These are phyloP conservation scores for Euphrasia arctica DNA, from an alignment of 305 asterid genomes.

Conservation along the genomic window DNA sequence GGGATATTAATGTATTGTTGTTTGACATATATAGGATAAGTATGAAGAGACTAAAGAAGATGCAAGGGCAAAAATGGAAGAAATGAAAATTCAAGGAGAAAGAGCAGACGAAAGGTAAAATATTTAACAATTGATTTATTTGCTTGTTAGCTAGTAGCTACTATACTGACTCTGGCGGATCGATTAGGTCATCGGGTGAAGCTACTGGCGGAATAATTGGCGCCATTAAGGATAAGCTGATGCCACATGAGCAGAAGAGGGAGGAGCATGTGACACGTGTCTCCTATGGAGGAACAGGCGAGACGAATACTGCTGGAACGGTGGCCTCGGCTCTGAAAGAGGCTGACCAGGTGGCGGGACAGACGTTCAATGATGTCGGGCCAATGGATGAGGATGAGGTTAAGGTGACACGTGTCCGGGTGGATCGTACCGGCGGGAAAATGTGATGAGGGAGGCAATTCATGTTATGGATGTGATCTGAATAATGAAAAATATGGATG, in stretches of 20 bases:
- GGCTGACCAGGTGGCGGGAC: slow-evolving; percentile 52
- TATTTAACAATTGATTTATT: not conserved
- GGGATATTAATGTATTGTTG: not conserved
- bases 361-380: slow-evolving; percentile 58
- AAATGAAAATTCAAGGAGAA: slow-evolving; percentile 37
- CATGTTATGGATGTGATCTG: not conserved
- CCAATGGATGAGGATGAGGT: slow-evolving; percentile 32
- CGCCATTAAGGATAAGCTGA: slow-evolving; percentile 34
- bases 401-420: slow-evolving; percentile 9
- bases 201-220: not conserved
- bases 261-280: not conserved
- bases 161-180: not conserved
- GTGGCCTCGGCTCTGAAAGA: slow-evolving; percentile 33
- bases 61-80: slow-evolving; percentile 52
- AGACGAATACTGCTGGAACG: slow-evolving; percentile 24
- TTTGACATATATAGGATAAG: slow-evolving; percentile 29
- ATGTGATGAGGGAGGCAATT: not conserved
- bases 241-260: slow-evolving; percentile 24
- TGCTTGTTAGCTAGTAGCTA: not conserved
- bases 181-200: slow-evolving; percentile 5
- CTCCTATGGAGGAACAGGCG: slow-evolving; percentile 24
- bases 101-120: not conserved
- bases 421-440: slow-evolving; percentile 34
- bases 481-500: not conserved
- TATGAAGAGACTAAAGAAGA: slow-evolving; percentile 43